Base-by-base conservation (phyloP, 1,284 basidiomycete species). In the Ceratobasidium sp. region DNA sequence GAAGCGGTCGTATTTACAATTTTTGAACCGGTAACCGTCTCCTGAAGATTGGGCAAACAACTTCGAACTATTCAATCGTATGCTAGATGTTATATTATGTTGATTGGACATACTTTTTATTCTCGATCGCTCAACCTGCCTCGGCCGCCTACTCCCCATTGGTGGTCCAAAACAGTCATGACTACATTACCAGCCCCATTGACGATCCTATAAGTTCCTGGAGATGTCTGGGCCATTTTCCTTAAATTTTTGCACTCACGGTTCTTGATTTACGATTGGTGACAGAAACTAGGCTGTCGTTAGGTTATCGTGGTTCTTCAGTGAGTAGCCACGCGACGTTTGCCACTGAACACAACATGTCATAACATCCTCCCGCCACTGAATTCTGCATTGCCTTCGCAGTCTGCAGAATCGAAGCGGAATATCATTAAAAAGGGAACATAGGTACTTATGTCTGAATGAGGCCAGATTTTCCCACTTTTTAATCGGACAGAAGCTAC, bases 21-120 rank as follows among this genome's bases (percentile, higher is more conserved):
- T 58, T 26, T 58, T 58, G 55, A 58, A 58, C 18, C 55, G 16
- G 23, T 58, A 58, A 58, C 55, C 55, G 30, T 38, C 23, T 21
- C 30, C 32, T 35, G 55, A 16, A 26, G 30, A 30, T 58, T 58
- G 30, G n/a, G 35, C n/a, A 38, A 58, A 32, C 55, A 28, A 58
- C 55, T 58, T 18, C 4, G 14, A 6, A 16, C 52, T 6, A 7
- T 18, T 18, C 11, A 4, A 11, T 35, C 35, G 2, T 9, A 3
- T n/a, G 16, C 30, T 9, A 3, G 2, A 35, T 58, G 38, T 18
- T 26, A 35, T 35, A 35, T 8, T 32, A 58, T 3, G 32, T 38
- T 30, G 26, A 14, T 28, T 28, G 7, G 8, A 26, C 55, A 18
- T 28, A 41, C 55, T 30, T 58, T 58, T 58, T 58, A 30, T 13